phyloP scores from a whole-genome alignment of 1,284 basidiomycete genomes.

The Xanthoconium separans region DNA sequence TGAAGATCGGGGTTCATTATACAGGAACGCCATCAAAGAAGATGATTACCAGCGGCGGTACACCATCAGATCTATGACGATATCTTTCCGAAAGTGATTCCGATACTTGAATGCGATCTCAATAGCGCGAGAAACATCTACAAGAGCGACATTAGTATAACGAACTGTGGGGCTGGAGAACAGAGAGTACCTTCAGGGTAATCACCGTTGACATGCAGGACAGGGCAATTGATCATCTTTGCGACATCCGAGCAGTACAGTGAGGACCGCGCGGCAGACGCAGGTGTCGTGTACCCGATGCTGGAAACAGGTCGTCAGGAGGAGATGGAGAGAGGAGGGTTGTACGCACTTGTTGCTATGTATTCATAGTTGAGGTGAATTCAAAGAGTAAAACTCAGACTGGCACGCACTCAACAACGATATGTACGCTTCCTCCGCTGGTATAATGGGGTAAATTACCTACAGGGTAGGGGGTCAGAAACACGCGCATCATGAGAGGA shows the following conservation, averaged over 20 bases:
- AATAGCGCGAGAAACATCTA: constrained; percentile 77
- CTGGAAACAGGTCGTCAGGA: constrained; percentile 39
- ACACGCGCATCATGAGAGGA: neutral
- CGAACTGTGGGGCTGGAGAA: neutral
- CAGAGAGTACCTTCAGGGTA: constrained; percentile 70
- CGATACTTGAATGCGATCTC: constrained; percentile 82
- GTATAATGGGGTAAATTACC: constrained; percentile 87
- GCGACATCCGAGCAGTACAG: constrained; percentile 88
- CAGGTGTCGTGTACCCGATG: constrained; percentile 89
- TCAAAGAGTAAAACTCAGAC: constrained; percentile 39
- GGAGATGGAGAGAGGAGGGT: neutral
- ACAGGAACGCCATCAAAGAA: neutral
- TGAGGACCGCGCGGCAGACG: constrained; percentile 77
- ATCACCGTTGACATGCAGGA: constrained; percentile 92
- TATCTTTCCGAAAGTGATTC: constrained; percentile 83
- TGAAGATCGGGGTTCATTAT: constrained; percentile 16
- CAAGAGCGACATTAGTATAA: neutral
- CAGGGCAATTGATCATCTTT: constrained; percentile 87
- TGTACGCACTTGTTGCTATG: constrained; percentile 51
- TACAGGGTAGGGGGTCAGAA: constrained; percentile 28
- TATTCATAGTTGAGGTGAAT: constrained; percentile 52
- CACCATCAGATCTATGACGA: constrained; percentile 85
- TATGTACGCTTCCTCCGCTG: constrained; percentile 83
- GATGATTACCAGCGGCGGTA: constrained; percentile 73
- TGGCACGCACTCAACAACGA: constrained; percentile 82